Evolutionary conservation across 1,139 yeast species (phyloP), one percentile per base, ranked within the genome.

Genomic region (Debaryomyces psychrophilus): DNA sequence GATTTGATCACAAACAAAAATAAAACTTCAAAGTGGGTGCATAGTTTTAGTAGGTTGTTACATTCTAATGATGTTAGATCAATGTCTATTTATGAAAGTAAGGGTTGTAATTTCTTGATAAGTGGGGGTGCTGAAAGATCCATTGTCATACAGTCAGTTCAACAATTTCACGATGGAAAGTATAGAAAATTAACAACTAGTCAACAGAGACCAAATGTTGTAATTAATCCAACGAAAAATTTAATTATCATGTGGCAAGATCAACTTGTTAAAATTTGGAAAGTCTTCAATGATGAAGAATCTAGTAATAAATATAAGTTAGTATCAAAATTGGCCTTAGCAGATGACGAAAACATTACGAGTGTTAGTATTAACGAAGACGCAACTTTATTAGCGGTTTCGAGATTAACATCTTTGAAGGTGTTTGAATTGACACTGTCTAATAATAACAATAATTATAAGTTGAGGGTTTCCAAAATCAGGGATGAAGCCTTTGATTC

Each of bases 11-110:
- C 59, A 36, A 61, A 59, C 50, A 65, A 67, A 44, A 73, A 73
- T 46, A 64, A 69, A 31, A 65, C 58, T 7, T 54, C 76, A 33
- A 83, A 84, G 61, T 93, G 99, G 99, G 80, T 87, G n/a, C 86
- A 83, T 57, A 77, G 83, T 54, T 80, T 83, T 46, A 89, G 85
- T 64, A 76, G 97, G 58, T 74, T 92, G 48, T 76, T 92, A 54
- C 98, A 93, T 65, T 83, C 95, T 38, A 90, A 90, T 61, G 99
- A 93, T 67, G 83, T 93, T 34, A 82, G 99, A 58, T 77, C 96
- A 1, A 78, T 93, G 79, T 73, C 85, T 1, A 70, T 84, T 5
- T 87, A 76, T 56, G 90, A 85, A 62, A 79, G 92, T 41, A 84
- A 82, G 54, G 83, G 83, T 29, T 77, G 84, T 44, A 86, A 85